A percentile compares a stretch with the other conserved stretches of the same genome.
Evolutionary conservation across 2,329 filamentous ascomycete genomes (phyloP).

Genomic region (Claviceps monticola): DNA sequence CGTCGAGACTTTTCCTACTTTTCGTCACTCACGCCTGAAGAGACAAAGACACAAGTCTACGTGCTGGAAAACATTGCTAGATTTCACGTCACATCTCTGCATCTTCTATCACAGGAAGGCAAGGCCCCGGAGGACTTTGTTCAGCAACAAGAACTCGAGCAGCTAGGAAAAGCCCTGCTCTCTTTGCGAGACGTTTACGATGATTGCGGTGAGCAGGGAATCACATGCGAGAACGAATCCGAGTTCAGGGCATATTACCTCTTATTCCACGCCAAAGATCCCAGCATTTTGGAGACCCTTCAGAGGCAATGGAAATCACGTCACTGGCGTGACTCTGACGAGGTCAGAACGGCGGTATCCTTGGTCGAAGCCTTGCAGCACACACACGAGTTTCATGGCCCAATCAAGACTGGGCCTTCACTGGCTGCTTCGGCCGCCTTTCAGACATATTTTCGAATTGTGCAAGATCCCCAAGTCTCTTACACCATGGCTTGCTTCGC

Average conservation of each 20-base stretch:
- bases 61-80: slow-evolving; percentile 52
- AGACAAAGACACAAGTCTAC: slow-evolving; percentile 45
- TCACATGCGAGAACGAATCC: slow-evolving; percentile 46
- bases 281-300: slow-evolving; percentile 37
- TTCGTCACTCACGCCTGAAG: slow-evolving; percentile 41
- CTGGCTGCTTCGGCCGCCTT: slow-evolving; percentile 36
- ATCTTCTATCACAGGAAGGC: slow-evolving; percentile 44
- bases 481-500: slow-evolving; percentile 59
- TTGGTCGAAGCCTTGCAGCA: slow-evolving; percentile 48
- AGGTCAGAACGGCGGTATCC: slow-evolving; percentile 46
- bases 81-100: slow-evolving; percentile 52
- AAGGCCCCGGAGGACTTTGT: slow-evolving; percentile 46
- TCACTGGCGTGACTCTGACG: slow-evolving; percentile 40
- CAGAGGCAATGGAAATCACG: slow-evolving; percentile 43
- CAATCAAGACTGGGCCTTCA: slow-evolving; percentile 35
- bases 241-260: slow-evolving; percentile 55
- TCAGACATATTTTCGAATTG: slow-evolving; percentile 44
- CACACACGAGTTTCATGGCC: slow-evolving; percentile 41
- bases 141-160: slow-evolving; percentile 54
- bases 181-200: slow-evolving; percentile 54
- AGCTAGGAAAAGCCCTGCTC: slow-evolving; percentile 50
- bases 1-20: slow-evolving; percentile 57
- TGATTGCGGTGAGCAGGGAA: slow-evolving; percentile 44
- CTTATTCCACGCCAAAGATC: slow-evolving; percentile 45
- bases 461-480: slow-evolving; percentile 41